Percentiles rank a stretch among this genome's conserved stretches.
Evolutionary conservation across 2,329 filamentous ascomycete species (phyloP).

Genomic region (Colletotrichum shisoi): DNA sequence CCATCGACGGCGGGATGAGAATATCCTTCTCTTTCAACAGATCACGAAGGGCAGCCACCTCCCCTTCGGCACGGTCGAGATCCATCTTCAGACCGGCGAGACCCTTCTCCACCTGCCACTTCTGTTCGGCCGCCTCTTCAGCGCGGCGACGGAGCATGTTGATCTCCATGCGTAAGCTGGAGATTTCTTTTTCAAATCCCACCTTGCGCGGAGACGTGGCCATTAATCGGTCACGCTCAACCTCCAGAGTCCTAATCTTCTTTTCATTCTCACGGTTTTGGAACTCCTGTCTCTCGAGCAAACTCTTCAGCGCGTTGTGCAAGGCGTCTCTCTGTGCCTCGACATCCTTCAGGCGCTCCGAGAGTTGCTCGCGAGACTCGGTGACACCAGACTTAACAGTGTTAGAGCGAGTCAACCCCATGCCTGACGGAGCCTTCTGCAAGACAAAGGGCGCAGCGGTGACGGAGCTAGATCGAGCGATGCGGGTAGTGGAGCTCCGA

Average conservation of each 20-base stretch:
- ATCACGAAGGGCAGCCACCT: constrained; percentile 81
- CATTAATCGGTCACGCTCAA: constrained; percentile 78
- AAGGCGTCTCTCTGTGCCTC: constrained; percentile 93
- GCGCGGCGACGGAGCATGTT: constrained; percentile 83
- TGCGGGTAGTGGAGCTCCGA: constrained; percentile 44
- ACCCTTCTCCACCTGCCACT: constrained; percentile 95
- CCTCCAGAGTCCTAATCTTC: constrained; percentile 77
- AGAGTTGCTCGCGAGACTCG: constrained; percentile 72
- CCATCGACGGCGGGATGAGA: constrained; percentile 69
- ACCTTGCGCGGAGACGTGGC: constrained; percentile 73
- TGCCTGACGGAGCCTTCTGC: constrained; percentile 49
- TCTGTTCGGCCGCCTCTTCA: constrained; percentile 92
- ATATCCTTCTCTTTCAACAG: constrained; percentile 86
- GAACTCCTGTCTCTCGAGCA: constrained; percentile 84
- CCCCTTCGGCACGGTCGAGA: constrained; percentile 91
- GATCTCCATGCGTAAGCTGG: constrained; percentile 81
- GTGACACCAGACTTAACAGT: constrained; percentile 55
- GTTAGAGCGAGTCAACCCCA: constrained; percentile 66
- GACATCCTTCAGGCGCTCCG: constrained; percentile 87
- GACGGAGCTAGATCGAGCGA: constrained; percentile 73
- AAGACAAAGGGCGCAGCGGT: constrained; percentile 59
- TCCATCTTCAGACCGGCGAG: constrained; percentile 92
- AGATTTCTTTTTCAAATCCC: constrained; percentile 85
- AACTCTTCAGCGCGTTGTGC: constrained; percentile 82
- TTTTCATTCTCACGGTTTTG: constrained; percentile 86